Conservation (phyloP, 768 basidiomycete species). For the Holtermannia corniformis region DNA sequence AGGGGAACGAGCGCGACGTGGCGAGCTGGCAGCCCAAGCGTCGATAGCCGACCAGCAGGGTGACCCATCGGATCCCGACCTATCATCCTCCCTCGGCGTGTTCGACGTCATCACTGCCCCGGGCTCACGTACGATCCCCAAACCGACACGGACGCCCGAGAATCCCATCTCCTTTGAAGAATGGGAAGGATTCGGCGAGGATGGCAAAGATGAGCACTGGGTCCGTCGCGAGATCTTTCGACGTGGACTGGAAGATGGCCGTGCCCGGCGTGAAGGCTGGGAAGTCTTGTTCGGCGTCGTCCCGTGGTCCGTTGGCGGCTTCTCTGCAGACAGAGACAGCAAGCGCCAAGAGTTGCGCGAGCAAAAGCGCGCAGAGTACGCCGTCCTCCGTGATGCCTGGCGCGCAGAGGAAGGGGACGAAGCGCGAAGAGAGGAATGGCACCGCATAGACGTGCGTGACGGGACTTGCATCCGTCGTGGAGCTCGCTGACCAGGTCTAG, state of each 20-base stretch:
- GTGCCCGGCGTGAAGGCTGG: constrained; percentile 66
- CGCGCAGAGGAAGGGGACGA: constrained; percentile 69
- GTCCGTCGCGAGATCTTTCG: constrained; percentile 40
- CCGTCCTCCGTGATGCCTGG: constrained; percentile 67
- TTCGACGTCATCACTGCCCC: constrained; percentile 27
- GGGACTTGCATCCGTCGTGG: neutral
- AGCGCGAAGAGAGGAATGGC: constrained; percentile 66
- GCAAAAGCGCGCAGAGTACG: constrained; percentile 50
- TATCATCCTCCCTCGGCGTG: constrained; percentile 26
- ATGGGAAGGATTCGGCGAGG: constrained; percentile 52
- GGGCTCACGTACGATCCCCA: constrained; percentile 22
- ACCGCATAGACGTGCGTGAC: constrained; percentile 37
- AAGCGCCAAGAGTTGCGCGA: constrained; percentile 30
- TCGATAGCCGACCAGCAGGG: constrained; percentile 42
- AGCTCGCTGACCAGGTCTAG: neutral
- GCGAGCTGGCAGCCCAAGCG: constrained; percentile 50
- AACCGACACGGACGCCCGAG: constrained; percentile 63
- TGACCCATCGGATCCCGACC: constrained; percentile 27
- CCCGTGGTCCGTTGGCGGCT: constrained; percentile 61
- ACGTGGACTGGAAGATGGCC: constrained; percentile 33
- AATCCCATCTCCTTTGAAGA: constrained; percentile 64
- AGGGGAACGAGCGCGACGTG: constrained; percentile 75
- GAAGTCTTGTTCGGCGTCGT: constrained; percentile 79
- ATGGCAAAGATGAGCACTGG: constrained; percentile 32
- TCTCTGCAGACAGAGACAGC: constrained; percentile 60